Evolutionary conservation across 495 filamentous ascomycete genomes (phyloP).

Genomic region (Thozetella sp.): DNA sequence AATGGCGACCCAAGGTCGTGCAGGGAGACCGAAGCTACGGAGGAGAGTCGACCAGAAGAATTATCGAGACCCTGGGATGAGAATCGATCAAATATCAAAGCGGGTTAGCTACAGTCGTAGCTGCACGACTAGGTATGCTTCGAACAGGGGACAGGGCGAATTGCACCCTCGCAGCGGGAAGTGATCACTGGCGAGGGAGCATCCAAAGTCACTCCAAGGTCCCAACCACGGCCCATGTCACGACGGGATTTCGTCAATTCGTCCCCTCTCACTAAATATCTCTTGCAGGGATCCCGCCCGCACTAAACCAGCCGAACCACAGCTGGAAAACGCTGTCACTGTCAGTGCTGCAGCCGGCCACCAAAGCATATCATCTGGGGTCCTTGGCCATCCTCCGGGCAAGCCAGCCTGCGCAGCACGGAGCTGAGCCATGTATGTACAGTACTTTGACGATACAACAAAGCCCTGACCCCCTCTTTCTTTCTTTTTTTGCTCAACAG

Average conservation of each 20-base stretch:
- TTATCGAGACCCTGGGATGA: too few species aligned
- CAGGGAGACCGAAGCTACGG: too few species aligned
- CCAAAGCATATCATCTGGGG: conserved; percentile 1
- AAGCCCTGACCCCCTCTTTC: too few species aligned
- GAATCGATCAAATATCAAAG: neutral
- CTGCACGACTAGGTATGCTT: neutral
- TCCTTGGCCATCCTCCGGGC: neutral
- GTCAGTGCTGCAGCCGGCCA: neutral
- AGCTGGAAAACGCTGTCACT: neutral
- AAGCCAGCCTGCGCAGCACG: too few species aligned
- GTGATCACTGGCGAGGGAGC: neutral
- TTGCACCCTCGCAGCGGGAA: neutral
- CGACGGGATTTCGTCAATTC: conserved; percentile 1
- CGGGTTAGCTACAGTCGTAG: neutral
- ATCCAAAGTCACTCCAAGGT: neutral
- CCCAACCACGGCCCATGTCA: neutral
- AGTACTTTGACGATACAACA: too few species aligned
- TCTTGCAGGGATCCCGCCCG: neutral
- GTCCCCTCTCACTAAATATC: neutral
- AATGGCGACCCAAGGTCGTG: too few species aligned
- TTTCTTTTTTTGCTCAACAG: too few species aligned
- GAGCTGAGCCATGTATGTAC: too few species aligned
- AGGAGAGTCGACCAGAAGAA: too few species aligned
- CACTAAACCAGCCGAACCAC: neutral
- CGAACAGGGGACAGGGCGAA: neutral